Evolutionary conservation across 139 green algal genomes (phyloP), one percentile per base, ranked within the genome.

Genomic region (Chlorella sp.): DNA sequence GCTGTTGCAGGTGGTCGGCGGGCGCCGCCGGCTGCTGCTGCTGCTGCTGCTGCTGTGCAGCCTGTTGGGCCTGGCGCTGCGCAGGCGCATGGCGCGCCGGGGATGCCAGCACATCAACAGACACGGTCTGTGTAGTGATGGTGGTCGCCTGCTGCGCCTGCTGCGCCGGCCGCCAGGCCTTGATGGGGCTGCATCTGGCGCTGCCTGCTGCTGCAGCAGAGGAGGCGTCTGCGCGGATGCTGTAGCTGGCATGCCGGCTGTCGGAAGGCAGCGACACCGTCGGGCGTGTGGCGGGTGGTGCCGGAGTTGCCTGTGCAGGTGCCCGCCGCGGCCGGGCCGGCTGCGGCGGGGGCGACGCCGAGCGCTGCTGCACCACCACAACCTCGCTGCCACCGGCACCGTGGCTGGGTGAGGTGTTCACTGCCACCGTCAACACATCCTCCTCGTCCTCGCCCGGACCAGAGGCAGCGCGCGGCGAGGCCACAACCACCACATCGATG

Each of bases 91-190:
- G 69, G 0, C 22, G 38, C 69, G 20, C 38, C 51, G 51, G 51
- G 22, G 51, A 60, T 60, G 51, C 51, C 51, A 60, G 2, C 11
- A 60, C 51, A 60, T 60, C 51, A 60, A 60, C 51, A 20, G 51
- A 60, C 14, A 60, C 51, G 24, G 51, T 60, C 13, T 11, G 2
- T 2, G 16, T 60, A 24, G 14, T 36, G 72, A 28, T 40, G 40
- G 20, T 22, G 69, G 62, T 26, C 43, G 65, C 9, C 38, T 43
- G 65, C 65, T 43, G 65, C 34, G 65, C 14, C 65, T 38, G 65
- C n/a, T 30, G 38, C 28, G 51, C 51, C 72, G 43, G 72, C 43
- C 44, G 72, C 72, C 72, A 78, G 72, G 72, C 72, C 40, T 78
- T 78, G 72, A 78, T 78, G 43, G 43, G 72, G 44, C 43, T 60